Base-by-base conservation (phyloP, 345 rosid genomes). In the Tarenaya hassleriana region DNA sequence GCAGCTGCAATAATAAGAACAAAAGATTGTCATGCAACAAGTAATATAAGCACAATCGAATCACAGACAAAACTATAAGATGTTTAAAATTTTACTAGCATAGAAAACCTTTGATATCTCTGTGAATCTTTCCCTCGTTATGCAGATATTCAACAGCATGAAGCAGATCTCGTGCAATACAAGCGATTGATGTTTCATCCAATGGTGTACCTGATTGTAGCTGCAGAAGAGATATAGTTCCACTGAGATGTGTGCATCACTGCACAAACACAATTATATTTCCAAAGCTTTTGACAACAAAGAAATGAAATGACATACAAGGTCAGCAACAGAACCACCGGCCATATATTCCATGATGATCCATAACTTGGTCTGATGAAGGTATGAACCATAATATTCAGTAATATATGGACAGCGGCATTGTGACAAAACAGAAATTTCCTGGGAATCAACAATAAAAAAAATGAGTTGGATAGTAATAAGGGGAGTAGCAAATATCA, bases 301-400 rank as follows among this genome's bases (percentile, higher is more conserved):
- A 50, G 51, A 48, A 34, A 55, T 37, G 67, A 73, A 64, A 76
- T 73, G 59, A 83, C 94, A 56, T 81, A 94, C 99, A 34, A 94
- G 87, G 73, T 88, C 99, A 68, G 99, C 97, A 73, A 92, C 99
- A 52, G 99, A 92, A 64, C 97, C 99, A 69, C 99, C 97, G 7
- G 97, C 95, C 99, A 92, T 94, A 73, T 71, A 92, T 60, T 92
- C 99, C 95, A 92, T 94, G 68, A 94, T 86, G 73, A 94, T 92
- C 95, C 99, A 92, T 40, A 92, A 69, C 77, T 92, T 92, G 55
- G 99, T 92, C 73, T 85, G 97, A 62, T 86, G 82, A 58, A 92
- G 97, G 70, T 81, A 85, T 52, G 99, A 92, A 64, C 99, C 95
- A 76, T 88, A 88, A 54, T 92, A 86, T 69, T 86, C 94, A 0